Percentiles rank a stretch among this genome's conserved stretches.
Conservation (phyloP, 371 early-diverging fungal genomes). For the Haplosporangium sp. region DNA sequence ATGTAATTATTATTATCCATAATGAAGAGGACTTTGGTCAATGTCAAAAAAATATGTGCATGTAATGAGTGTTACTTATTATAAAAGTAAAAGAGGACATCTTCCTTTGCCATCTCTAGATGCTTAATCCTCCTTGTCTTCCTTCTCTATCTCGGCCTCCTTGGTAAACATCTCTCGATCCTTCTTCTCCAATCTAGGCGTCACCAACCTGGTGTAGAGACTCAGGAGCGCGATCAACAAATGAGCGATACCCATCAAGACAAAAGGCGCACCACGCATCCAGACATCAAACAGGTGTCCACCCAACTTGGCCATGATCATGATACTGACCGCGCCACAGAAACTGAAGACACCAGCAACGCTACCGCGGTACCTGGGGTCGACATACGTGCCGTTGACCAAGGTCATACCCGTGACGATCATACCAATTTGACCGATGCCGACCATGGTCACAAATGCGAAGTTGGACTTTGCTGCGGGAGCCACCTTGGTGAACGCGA, state of each 20-base stretch:
- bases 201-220: constrained; percentile 35
- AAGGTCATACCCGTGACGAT: constrained; percentile 78
- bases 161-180: constrained; percentile 1
- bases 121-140: too few relatives aligned
- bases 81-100: not conserved
- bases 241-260: constrained; percentile 57
- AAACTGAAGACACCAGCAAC: constrained; percentile 78
- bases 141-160: too few relatives aligned
- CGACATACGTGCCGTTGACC: constrained; percentile 64
- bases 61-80: not conserved
- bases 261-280: constrained; percentile 59
- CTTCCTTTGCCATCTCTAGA: too few relatives aligned
- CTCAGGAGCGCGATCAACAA: constrained; percentile 31
- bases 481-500: constrained; percentile 62
- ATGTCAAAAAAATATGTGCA: not conserved
- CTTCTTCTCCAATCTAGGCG: constrained; percentile 30
- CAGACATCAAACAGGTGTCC: constrained; percentile 61
- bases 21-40: too few relatives aligned
- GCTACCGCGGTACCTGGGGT: constrained; percentile 66
- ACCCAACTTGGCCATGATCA: constrained; percentile 59
- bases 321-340: constrained; percentile 74
- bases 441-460: constrained; percentile 67
- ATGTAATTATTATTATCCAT: not conserved
- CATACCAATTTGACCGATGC: constrained; percentile 82
- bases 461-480: constrained; percentile 67